A percentile compares a stretch with the other conserved stretches of the same genome.
These are phyloP conservation scores for Globisporangium orthogonon DNA, from an alignment of 352 stramenopile genomes.

Conservation along the genomic window DNA sequence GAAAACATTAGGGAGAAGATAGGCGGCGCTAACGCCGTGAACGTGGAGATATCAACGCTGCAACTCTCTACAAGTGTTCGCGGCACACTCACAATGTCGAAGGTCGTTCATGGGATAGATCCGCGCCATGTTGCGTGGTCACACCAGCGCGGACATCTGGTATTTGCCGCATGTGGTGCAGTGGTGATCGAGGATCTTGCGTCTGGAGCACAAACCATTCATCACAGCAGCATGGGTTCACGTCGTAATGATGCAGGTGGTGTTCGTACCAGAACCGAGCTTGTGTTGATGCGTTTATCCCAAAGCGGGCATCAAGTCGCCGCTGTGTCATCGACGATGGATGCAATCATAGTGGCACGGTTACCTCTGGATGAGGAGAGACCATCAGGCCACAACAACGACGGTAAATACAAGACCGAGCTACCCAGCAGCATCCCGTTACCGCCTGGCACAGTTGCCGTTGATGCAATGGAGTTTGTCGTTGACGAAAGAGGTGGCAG, in stretches of 20 bases:
- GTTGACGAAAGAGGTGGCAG: background rate
- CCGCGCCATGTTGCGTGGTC: slow-evolving; percentile 25
- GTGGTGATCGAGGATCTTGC: slow-evolving; percentile 34
- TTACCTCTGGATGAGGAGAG: background rate
- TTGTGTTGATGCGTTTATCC: slow-evolving; percentile 26
- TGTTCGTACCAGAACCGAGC: slow-evolving; percentile 6
- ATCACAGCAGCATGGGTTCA: background rate
- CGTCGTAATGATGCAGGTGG: background rate
- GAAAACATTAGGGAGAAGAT: background rate
- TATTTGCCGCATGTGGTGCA: slow-evolving; percentile 13
- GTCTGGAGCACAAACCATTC: slow-evolving; percentile 19
- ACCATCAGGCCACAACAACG: background rate
- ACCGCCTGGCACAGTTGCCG: background rate
- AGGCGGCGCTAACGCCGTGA: background rate
- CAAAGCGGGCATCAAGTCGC: slow-evolving; percentile 14
- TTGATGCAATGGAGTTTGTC: slow-evolving; percentile 10
- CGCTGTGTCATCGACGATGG: slow-evolving; percentile 17
- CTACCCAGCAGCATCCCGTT: background rate
- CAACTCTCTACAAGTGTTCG: slow-evolving; percentile 2
- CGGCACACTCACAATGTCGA: slow-evolving; percentile 5
- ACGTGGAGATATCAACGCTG: background rate
- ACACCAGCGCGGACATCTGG: slow-evolving; percentile 21
- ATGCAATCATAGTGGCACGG: slow-evolving; percentile 13
- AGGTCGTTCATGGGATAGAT: slow-evolving; percentile 6
- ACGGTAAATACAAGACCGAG: background rate